Base-by-base conservation (phyloP, 225 moss, liverwort and hornwort genomes). In the Polytrichum commune region DNA sequence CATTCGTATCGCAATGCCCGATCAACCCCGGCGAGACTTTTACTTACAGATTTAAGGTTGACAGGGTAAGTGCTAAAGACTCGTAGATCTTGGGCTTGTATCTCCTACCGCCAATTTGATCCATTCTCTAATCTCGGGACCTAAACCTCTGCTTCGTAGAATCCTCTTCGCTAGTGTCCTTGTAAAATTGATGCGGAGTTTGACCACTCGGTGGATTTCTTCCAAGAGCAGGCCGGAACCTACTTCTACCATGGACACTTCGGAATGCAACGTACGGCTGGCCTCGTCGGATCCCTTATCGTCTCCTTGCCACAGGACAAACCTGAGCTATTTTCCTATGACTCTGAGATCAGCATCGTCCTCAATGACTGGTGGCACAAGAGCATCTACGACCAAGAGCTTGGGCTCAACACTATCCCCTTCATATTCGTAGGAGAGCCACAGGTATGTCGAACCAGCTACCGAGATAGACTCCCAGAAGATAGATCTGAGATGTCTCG, bases 321-420 rank as follows among this genome's bases (percentile, higher is more conserved):
- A 9, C 19, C 6, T 1, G 76, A 78, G 75, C 87, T 85, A 19
- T 87, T 90, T 74, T 29, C 29, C 8, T 81, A 90, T 55, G 80
- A 87, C 32, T 82, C 29, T 8, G 81, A 90, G 72, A 61, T 68
- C 13, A 85, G 72, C 70, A 27, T 87, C 19, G 18, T 90, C 25
- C n/a, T 90, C 60, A 78, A 76, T 28, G 84, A 90, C 55, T 90
- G 84, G 87, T 90, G 84, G 78, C 87, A 90, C 38, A 64, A 57
- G 20, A 75, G 77, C 55, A 81, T 82, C 66, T 78, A 76, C 30
- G 60, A 84, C 24, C 80, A 90, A 74, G 62, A 85, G 66, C 80
- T 80, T 5, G 90, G 90, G 5, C 85, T 90, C 19, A 54, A 67
- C 73, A 60, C 60, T 57, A 28, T 74, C 32, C 83, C 85, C 19